Base-by-base conservation (phyloP, 2,329 filamentous ascomycete species). In the Beauveria rudraprayagi region DNA sequence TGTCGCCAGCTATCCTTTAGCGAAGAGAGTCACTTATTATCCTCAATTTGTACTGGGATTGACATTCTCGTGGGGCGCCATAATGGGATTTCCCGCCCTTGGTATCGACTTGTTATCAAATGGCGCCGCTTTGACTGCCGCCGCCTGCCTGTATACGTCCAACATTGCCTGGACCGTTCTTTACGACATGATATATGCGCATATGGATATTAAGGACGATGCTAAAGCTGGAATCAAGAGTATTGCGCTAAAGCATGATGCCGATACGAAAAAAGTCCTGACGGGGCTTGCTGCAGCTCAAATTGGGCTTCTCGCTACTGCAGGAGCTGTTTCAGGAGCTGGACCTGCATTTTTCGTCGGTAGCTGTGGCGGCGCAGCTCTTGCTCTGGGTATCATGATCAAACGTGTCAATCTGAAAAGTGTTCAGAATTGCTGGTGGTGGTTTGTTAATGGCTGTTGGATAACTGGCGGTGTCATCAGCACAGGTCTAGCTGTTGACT, bases 121-220 rank as follows among this genome's bases (percentile, higher is more conserved):
- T 65, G 76, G 76, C 24, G 73, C 83, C 1, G 88, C 89, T 2
- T 70, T 90, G 62, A 77, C 80, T 4, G 85, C 88, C 1, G 89
- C 89, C 1, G 83, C 80, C 3, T 83, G 83, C 61, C 76, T 96
- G 54, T 95, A 95, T 70, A 76, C 82, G 11, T 91, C 88, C 48
- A 94, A 92, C 67, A 80, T 94, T 26, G 86, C 90, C 3, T 96
- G 92, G 92, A 95, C 91, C 0, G 82, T 95, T 28, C 75, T 95
- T 44, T 96, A 95, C 72, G 91, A 96, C 72, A 95, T 94, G 85
- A 91, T 96, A 37, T 96, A 96, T 72, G 91, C 91, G 16, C 91
- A 95, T 71, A 93, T 94, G 86, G 91, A 96, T 68, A 88, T 93
- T 72, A 87, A 87, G 69, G 91, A 96, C 67, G 91, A 96, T 70